Evolutionary conservation across 1,139 yeast species (phyloP).

Genomic region (Entelexis sorbosivorans): DNA sequence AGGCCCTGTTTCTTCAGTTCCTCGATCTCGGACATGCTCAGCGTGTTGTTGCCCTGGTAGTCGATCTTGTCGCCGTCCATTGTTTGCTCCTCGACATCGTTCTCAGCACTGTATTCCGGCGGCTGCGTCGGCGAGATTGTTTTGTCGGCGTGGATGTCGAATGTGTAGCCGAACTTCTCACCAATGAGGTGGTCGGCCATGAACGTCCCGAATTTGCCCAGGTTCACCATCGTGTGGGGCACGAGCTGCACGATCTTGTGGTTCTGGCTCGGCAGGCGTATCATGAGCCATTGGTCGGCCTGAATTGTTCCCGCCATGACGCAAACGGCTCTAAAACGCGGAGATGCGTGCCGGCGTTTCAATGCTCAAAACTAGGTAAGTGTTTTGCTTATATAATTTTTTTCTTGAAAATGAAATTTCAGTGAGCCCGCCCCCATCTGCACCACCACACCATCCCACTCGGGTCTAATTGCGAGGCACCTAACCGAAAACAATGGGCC

Average conservation of each 20-base stretch:
- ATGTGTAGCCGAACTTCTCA: slow-evolving; percentile 75
- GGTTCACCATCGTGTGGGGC: slow-evolving; percentile 47
- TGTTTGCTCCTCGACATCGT: slow-evolving; percentile 31
- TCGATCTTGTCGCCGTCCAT: slow-evolving; percentile 33
- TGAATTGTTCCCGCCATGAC: slow-evolving; percentile 27
- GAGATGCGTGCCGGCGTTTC: not conserved
- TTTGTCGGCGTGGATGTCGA: slow-evolving; percentile 61
- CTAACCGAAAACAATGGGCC: slow-evolving; percentile 48
- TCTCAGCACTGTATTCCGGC: slow-evolving; percentile 24
- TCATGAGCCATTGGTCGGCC: slow-evolving; percentile 48
- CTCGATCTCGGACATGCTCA: slow-evolving; percentile 69
- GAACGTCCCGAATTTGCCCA: slow-evolving; percentile 90
- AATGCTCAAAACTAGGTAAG: not conserved
- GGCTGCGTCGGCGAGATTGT: slow-evolving; percentile 32
- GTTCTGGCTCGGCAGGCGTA: slow-evolving; percentile 73
- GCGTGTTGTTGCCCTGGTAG: slow-evolving; percentile 65
- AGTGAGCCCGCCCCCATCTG: not conserved
- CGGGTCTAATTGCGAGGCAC: not conserved
- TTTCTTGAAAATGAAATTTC: slow-evolving; percentile 8
- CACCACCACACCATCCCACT: not conserved
- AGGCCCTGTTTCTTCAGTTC: slow-evolving; percentile 49
- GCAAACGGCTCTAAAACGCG: not conserved
- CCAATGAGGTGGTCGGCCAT: slow-evolving; percentile 66
- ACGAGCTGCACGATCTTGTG: slow-evolving; percentile 57
- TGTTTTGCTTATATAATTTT: slow-evolving; percentile 10